A percentile compares a stretch with the other conserved stretches of the same genome.
Evolutionary conservation across 2,329 filamentous ascomycete genomes (phyloP).

Genomic region (Boeremia lycopersici): DNA sequence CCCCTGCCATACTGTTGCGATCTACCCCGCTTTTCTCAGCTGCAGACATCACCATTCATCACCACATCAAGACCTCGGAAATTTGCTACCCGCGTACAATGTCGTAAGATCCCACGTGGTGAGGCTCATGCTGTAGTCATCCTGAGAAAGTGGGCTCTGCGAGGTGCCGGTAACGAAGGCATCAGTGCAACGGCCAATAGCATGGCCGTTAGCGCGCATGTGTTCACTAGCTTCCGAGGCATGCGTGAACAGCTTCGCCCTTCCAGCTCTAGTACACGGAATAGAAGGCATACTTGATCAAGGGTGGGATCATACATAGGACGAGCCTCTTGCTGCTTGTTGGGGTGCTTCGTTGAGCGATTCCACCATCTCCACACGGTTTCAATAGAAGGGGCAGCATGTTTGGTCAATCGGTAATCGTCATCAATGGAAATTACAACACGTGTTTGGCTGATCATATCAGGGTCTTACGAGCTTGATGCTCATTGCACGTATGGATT

Average conservation of each 20-base stretch:
- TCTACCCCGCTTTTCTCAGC: conserved; percentile 11
- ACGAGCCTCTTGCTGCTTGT: conserved; percentile 12
- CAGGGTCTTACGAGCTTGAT: conserved; percentile 25
- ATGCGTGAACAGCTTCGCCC: conserved; percentile 10
- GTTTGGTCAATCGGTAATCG: conserved; percentile 21
- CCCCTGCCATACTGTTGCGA: neutral
- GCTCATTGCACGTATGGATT: conserved; percentile 27
- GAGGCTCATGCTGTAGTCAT: neutral
- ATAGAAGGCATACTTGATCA: neutral
- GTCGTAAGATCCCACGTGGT: conserved; percentile 6
- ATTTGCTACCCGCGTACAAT: neutral
- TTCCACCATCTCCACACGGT: neutral
- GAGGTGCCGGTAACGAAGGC: neutral
- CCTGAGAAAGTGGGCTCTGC: neutral
- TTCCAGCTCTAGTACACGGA: conserved; percentile 15
- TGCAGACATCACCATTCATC: neutral
- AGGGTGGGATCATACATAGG: conserved; percentile 20
- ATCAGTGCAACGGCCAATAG: conserved; percentile 17
- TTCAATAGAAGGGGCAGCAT: conserved; percentile 11
- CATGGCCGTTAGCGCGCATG: conserved; percentile 19
- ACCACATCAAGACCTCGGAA: neutral
- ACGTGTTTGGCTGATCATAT: neutral
- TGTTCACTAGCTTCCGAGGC: conserved; percentile 12
- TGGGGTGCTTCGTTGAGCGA: conserved; percentile 1
- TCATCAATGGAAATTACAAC: too few species aligned